These are phyloP conservation scores for Leptographium radiaticola DNA, from an alignment of 2,329 filamentous ascomycete genomes.

Conservation along the genomic window DNA sequence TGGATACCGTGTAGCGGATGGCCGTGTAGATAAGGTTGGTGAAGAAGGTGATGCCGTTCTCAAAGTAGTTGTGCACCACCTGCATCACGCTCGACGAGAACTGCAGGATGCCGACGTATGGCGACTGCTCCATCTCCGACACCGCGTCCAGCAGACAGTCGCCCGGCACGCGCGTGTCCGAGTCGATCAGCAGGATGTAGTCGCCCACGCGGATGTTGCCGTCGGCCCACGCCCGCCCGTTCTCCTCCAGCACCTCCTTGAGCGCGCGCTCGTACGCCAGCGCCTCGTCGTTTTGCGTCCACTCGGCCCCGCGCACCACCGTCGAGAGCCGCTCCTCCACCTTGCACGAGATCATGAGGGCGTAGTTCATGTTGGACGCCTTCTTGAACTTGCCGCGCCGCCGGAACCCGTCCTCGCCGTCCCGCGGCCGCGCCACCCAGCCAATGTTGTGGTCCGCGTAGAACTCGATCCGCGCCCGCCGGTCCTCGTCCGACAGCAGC, in stretches of 20 bases:
- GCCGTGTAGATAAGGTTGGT: conserved; percentile 65
- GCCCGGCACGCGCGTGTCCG: conserved; percentile 62
- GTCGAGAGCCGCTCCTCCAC: conserved; percentile 55
- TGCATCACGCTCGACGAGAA: conserved; percentile 70
- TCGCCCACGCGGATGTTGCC: conserved; percentile 79
- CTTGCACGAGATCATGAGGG: conserved; percentile 52
- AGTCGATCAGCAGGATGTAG: conserved; percentile 69
- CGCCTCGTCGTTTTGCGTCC: conserved; percentile 57
- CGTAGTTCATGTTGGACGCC: conserved; percentile 63
- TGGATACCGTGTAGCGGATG: conserved; percentile 64
- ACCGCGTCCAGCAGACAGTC: conserved; percentile 71
- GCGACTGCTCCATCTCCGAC: conserved; percentile 69
- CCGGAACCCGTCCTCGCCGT: conserved; percentile 48
- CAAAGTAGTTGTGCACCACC: conserved; percentile 60
- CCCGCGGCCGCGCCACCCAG: conserved; percentile 53
- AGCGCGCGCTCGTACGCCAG: conserved; percentile 53
- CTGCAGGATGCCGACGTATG: conserved; percentile 67
- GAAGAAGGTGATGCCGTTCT: conserved; percentile 59
- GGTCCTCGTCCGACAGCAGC: conserved; percentile 48
- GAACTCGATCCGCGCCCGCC: conserved; percentile 51
- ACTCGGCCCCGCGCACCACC: conserved; percentile 43
- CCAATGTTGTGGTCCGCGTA: conserved; percentile 58
- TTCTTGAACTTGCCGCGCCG: conserved; percentile 57
- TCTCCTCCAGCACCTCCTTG: conserved; percentile 51
- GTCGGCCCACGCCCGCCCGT: conserved; percentile 65